A percentile compares a stretch with the other conserved stretches of the same genome.
Conservation (phyloP, 1,139 yeast species). For the Geotrichum siamense region DNA sequence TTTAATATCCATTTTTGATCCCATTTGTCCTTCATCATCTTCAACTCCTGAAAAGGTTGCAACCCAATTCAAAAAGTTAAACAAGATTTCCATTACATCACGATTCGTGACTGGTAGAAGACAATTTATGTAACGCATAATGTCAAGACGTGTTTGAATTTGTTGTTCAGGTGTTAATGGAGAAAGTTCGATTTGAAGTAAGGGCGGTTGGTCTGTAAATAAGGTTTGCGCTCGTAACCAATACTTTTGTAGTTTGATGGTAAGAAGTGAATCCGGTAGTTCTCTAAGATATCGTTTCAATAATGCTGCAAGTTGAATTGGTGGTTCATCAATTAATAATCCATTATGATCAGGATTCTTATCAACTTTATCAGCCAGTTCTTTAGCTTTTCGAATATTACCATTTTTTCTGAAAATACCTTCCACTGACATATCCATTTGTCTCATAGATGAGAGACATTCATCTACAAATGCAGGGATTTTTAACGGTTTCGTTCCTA, state of each 20-base stretch:
- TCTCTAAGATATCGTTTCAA: slow-evolving; percentile 89
- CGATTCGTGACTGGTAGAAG: slow-evolving; percentile 78
- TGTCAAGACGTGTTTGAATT: background rate
- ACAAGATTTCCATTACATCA: slow-evolving; percentile 77
- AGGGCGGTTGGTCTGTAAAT: background rate
- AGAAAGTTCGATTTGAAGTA: slow-evolving; percentile 28
- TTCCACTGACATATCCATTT: slow-evolving; percentile 93
- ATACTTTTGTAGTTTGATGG: slow-evolving; percentile 64
- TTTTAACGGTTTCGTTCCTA: slow-evolving; percentile 65
- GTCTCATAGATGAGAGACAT: slow-evolving; percentile 71
- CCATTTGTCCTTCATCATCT: slow-evolving; percentile 34
- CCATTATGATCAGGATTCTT: slow-evolving; percentile 66
- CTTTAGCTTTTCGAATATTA: slow-evolving; percentile 75
- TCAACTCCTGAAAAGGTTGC: slow-evolving; percentile 81
- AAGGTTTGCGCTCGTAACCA: slow-evolving; percentile 66
- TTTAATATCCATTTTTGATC: slow-evolving; percentile 95
- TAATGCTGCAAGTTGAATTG: slow-evolving; percentile 90
- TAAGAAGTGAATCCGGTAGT: slow-evolving; percentile 83
- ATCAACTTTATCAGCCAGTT: slow-evolving; percentile 69
- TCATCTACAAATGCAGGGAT: slow-evolving; percentile 89
- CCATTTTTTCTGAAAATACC: slow-evolving; percentile 97
- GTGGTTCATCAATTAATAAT: slow-evolving; percentile 67
- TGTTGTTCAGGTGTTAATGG: background rate
- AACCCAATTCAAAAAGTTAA: slow-evolving; percentile 88
- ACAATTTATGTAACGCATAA: slow-evolving; percentile 41